phyloP scores from a whole-genome alignment of 345 rosid genomes.

The Populus pruinosa region DNA sequence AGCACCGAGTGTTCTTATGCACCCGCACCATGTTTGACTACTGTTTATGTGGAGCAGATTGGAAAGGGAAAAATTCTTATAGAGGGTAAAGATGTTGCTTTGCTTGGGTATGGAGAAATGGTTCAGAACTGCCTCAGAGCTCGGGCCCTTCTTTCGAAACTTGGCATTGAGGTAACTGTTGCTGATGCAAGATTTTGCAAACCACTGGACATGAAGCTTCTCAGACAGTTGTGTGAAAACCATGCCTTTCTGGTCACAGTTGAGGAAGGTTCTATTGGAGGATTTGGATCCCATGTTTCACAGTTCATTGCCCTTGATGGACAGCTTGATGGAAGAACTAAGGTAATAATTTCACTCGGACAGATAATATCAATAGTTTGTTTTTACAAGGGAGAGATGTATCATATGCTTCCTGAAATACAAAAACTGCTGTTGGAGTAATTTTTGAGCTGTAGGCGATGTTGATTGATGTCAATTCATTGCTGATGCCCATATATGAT shows the following conservation, averaged over 20 bases:
- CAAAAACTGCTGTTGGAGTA: not conserved
- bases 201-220: slow-evolving; percentile 76
- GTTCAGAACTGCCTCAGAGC: slow-evolving; percentile 93
- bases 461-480: not conserved
- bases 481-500: not conserved
- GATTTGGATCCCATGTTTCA: slow-evolving; percentile 86
- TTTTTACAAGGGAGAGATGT: not conserved
- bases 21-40: not conserved
- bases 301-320: slow-evolving; percentile 94
- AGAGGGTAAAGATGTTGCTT: slow-evolving; percentile 81
- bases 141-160: slow-evolving; percentile 66
- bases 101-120: slow-evolving; percentile 90
- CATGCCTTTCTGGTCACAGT: slow-evolving; percentile 72
- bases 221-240: slow-evolving; percentile 63
- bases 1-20: not conserved
- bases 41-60: slow-evolving; percentile 49
- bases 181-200: slow-evolving; percentile 97
- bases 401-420: not conserved
- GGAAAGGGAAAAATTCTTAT: slow-evolving; percentile 73
- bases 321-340: slow-evolving; percentile 68
- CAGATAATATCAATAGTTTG: not conserved
- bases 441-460: not conserved
- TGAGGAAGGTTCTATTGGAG: slow-evolving; percentile 92
- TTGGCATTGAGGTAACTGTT: slow-evolving; percentile 77
- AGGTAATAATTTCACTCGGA: slow-evolving; percentile 37